Percentiles rank a stretch among this genome's conserved stretches.
Evolutionary conservation across 78 protist species (phyloP).

Genomic region (Dictyostelium firmibasis): DNA sequence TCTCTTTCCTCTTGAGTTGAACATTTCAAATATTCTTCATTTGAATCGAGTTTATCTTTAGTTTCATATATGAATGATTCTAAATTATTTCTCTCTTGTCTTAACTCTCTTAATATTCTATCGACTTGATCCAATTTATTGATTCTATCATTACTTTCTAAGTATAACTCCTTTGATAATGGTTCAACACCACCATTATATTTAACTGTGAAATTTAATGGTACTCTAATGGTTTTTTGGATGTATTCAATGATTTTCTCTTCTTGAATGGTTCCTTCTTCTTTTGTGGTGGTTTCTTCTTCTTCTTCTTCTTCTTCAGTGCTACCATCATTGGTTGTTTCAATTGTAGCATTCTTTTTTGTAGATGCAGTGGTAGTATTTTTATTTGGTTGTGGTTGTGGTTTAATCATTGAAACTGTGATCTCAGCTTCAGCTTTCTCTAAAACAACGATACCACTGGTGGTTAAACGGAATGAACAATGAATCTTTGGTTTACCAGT

Average conservation of each 20-base stretch:
- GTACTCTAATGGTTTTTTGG: constrained; percentile 29
- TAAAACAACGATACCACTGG: constrained; percentile 58
- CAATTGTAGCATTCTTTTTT: not conserved
- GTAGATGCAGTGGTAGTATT: not conserved
- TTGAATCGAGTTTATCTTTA: constrained; percentile 38
- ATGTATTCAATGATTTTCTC: not conserved
- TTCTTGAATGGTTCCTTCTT: not conserved
- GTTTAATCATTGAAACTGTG: constrained; percentile 23
- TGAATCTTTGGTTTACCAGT: constrained; percentile 73
- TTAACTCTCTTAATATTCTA: not conserved
- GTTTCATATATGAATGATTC: constrained; percentile 78
- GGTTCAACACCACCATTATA: not conserved
- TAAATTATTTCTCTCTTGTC: constrained; percentile 60
- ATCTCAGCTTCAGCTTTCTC: constrained; percentile 86
- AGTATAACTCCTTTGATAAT: not conserved
- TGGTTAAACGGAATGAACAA: constrained; percentile 41
- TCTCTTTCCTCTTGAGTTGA: constrained; percentile 51
- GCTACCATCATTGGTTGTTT: not conserved
- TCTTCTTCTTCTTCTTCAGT: not conserved
- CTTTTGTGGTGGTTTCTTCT: not conserved
- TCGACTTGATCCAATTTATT: not conserved
- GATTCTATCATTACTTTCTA: not conserved
- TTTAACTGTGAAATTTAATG: not conserved
- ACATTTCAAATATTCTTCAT: constrained; percentile 35
- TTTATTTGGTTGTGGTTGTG: not conserved